These are phyloP conservation scores for Fraxinus velutina DNA, from an alignment of 305 asterid genomes.

Conservation along the genomic window DNA sequence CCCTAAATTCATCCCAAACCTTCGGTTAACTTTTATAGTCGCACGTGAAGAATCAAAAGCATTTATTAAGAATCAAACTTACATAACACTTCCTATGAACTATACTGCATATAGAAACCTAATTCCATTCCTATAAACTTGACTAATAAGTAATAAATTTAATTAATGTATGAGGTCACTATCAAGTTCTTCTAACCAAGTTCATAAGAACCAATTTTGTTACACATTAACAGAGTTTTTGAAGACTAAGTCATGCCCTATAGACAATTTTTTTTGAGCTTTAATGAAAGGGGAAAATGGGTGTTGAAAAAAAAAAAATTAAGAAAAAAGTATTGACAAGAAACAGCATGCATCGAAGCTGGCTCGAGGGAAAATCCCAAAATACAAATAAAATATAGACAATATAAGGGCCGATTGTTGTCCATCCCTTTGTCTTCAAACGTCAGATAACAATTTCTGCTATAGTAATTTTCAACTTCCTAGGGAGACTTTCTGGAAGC, in stretches of 20 bases:
- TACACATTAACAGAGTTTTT: neutral
- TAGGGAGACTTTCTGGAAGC: constrained; percentile 8
- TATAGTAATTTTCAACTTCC: constrained; percentile 24
- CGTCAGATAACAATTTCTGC: neutral
- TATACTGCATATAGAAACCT: neutral
- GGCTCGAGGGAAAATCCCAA: constrained; percentile 24
- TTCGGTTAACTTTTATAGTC: neutral
- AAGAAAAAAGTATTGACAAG: neutral
- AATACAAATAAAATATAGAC: neutral
- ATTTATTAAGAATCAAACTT: neutral
- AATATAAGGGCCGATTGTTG: constrained; percentile 18
- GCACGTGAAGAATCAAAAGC: neutral
- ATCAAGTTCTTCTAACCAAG: constrained; percentile 14
- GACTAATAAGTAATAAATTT: constrained; percentile 10
- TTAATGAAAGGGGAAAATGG: neutral
- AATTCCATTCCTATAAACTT: constrained; percentile 16
- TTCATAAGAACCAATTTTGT: constrained; percentile 1
- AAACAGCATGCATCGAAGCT: constrained; percentile 24
- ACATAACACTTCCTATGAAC: neutral
- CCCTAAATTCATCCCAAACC: neutral
- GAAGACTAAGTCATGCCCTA: constrained; percentile 12
- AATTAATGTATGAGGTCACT: constrained; percentile 21
- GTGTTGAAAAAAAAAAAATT: constrained; percentile 14
- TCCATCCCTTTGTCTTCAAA: constrained; percentile 28
- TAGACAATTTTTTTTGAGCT: neutral